Evolutionary conservation across 2,329 filamentous ascomycete species (phyloP).

Genomic region (Fusarium sp.): DNA sequence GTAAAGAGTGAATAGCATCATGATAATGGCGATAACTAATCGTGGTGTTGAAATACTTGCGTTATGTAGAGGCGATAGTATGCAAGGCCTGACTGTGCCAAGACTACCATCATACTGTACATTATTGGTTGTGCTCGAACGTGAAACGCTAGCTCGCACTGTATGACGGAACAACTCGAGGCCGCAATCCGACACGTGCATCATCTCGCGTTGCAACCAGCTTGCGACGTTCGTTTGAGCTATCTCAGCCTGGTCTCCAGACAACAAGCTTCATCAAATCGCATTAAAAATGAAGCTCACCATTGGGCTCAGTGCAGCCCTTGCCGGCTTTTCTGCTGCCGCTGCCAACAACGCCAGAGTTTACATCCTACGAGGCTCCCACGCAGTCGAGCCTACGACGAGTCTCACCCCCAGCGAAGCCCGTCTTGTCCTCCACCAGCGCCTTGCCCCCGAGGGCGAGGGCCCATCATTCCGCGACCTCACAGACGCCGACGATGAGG

Average conservation of each 20-base stretch:
- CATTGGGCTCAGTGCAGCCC: slow-evolving; percentile 53
- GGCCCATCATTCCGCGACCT: slow-evolving; percentile 61
- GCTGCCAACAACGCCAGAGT: slow-evolving; percentile 64
- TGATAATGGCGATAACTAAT: slow-evolving; percentile 29
- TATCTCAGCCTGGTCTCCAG: slow-evolving; percentile 43
- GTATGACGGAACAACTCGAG: slow-evolving; percentile 48
- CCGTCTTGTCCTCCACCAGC: slow-evolving; percentile 68
- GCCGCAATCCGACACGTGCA: slow-evolving; percentile 47
- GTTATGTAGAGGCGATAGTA: slow-evolving; percentile 10
- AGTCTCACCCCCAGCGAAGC: slow-evolving; percentile 65
- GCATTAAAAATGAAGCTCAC: slow-evolving; percentile 57
- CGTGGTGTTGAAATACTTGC: slow-evolving; percentile 17
- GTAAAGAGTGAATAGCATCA: slow-evolving; percentile 36
- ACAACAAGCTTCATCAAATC: slow-evolving; percentile 49
- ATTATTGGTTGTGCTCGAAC: too few relatives aligned
- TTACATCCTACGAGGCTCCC: slow-evolving; percentile 60
- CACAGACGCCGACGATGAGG: slow-evolving; percentile 52
- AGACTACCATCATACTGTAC: not conserved
- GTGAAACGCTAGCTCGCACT: slow-evolving; percentile 17
- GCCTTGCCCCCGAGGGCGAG: slow-evolving; percentile 60
- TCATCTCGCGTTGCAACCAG: slow-evolving; percentile 42
- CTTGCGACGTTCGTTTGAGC: slow-evolving; percentile 49
- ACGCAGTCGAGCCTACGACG: slow-evolving; percentile 49
- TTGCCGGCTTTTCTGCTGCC: slow-evolving; percentile 53
- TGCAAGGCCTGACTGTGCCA: not conserved